These are phyloP conservation scores for Boletus vermiculosoides DNA, from an alignment of 768 basidiomycete species.

Conservation along the genomic window DNA sequence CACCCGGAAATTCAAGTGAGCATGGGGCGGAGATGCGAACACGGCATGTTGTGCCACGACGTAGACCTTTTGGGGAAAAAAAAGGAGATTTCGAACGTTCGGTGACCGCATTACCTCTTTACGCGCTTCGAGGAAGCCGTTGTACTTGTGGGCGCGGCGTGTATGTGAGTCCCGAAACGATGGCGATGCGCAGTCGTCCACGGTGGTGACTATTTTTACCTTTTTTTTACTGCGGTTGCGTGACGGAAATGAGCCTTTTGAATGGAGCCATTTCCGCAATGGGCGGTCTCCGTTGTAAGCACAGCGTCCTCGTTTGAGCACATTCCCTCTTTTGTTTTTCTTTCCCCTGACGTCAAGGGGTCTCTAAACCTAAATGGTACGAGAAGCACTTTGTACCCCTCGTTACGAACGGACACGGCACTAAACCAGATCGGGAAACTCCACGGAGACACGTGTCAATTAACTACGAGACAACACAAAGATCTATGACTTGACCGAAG, in stretches of 20 bases:
- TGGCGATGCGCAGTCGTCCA: neutral
- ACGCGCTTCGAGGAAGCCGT: neutral
- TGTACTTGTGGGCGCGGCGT: neutral
- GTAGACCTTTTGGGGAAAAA: neutral
- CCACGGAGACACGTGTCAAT: neutral
- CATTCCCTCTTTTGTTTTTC: neutral
- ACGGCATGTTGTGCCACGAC: constrained; percentile 1
- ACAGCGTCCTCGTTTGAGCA: neutral
- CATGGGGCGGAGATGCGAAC: constrained; percentile 3
- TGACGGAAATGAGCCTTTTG: constrained; percentile 11
- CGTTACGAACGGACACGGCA: neutral
- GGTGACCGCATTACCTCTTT: constrained; percentile 6
- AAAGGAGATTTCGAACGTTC: neutral
- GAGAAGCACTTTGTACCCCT: neutral
- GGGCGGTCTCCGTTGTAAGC: constrained; percentile 8
- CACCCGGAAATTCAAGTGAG: neutral
- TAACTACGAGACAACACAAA: constrained; percentile 11
- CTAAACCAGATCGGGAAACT: neutral
- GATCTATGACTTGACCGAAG: constrained; percentile 34
- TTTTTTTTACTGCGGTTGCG: constrained; percentile 15
- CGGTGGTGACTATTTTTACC: constrained; percentile 5
- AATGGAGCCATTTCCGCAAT: constrained; percentile 5
- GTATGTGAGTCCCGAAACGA: neutral
- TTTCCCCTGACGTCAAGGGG: neutral
- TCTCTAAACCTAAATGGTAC: neutral